Percentiles rank a stretch among this genome's conserved stretches.
Evolutionary conservation across 2,329 filamentous ascomycete species (phyloP).

Genomic region (Botrytis paeoniae): DNA sequence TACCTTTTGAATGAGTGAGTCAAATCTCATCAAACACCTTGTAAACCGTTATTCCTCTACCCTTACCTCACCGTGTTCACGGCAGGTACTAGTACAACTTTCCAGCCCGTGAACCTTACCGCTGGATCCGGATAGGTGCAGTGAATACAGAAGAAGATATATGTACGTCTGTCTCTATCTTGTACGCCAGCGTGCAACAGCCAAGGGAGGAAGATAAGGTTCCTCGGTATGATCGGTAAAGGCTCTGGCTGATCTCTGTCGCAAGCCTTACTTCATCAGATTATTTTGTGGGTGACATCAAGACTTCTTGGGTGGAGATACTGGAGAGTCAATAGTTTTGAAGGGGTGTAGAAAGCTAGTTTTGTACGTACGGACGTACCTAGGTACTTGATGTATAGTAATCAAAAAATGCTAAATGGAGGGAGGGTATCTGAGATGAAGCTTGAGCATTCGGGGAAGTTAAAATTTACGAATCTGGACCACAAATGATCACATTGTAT

Average conservation of each 20-base stretch:
- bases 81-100: neutral
- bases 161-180: constrained; percentile 12
- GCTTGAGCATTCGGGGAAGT: neutral
- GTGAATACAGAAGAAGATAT: constrained; percentile 9
- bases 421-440: neutral
- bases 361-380: neutral
- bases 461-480: neutral
- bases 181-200: constrained; percentile 3
- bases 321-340: neutral
- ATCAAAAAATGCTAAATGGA: neutral
- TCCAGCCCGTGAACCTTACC: constrained; percentile 11
- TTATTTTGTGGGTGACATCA: constrained; percentile 4
- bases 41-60: neutral
- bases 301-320: neutral
- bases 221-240: constrained; percentile 7
- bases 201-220: neutral
- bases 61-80: constrained; percentile 6
- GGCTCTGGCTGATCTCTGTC: neutral
- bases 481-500: constrained; percentile 1
- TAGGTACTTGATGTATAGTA: neutral
- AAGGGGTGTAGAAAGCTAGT: neutral
- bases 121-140: constrained; percentile 17
- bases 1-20: no score
- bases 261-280: constrained; percentile 10
- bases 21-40: neutral